These are phyloP conservation scores for Nemania sp. DNA, from an alignment of 2,329 filamentous ascomycete genomes.

Conservation along the genomic window DNA sequence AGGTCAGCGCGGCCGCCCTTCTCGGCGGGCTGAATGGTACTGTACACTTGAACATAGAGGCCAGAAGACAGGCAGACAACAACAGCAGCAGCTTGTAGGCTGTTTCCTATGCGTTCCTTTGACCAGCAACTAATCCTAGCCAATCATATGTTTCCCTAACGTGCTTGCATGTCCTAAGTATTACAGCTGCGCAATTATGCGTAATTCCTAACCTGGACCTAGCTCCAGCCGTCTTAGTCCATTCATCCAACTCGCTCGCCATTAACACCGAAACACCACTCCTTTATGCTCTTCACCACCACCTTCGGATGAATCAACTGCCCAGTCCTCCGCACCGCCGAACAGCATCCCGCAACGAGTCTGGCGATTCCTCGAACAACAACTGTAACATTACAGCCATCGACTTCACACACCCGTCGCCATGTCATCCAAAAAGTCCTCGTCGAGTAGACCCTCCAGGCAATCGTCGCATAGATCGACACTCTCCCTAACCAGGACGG, in stretches of 20 bases:
- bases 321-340: constrained; percentile 1
- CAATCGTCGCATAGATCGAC: constrained; percentile 62
- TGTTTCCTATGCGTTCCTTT: no score
- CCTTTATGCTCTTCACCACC: neutral
- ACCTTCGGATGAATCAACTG: neutral
- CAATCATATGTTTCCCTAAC: constrained; percentile 1
- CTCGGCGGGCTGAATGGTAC: no score
- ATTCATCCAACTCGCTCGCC: no score
- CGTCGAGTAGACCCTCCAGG: constrained; percentile 41
- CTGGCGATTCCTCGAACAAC: no score
- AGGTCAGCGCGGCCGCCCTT: no score
- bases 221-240: no score
- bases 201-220: no score
- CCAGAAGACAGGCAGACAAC: no score
- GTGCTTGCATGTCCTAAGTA: no score
- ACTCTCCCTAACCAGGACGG: constrained; percentile 70
- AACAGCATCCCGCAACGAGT: neutral
- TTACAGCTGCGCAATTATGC: no score
- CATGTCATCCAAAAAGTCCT: constrained; percentile 51
- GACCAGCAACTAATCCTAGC: neutral
- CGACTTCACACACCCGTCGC: constrained; percentile 31
- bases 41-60: no score
- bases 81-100: no score
- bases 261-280: neutral
- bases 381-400: constrained; percentile 3